Base-by-base conservation (phyloP, 768 basidiomycete genomes). In the Pleurotus citrinopileatus region DNA sequence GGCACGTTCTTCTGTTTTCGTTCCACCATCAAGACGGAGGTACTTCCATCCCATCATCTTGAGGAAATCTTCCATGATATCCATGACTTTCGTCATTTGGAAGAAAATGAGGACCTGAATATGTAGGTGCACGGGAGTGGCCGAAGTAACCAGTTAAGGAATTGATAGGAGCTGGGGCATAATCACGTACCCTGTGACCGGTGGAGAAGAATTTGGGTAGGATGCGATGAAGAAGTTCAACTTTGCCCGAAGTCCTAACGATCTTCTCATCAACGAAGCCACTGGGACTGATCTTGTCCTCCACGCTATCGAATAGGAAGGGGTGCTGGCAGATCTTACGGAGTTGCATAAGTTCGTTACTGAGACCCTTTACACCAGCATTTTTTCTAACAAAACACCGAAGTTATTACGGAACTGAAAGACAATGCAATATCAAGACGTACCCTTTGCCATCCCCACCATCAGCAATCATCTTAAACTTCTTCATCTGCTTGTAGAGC, bases 61-160 rank as follows among this genome's bases (percentile, higher is more conserved):
- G 64, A 97, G 71, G 64, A 94, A 98, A 63, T 98, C 95, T 63
- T 93, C 92, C 84, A 96, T 93, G 66, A 97, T 94, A 58, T 96
- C 92, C 95, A 98, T 97, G 62, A 98, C 93, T 65, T 94, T 91
- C 13, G 95, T 98, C 97, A 98, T 98, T 72, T 99, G 97, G 86
- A 98, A 98, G 84, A 99, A 98, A 62, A 99, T 98, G 54, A 99
- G 84, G 42, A 96, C 92, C 90, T 94, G 59, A 0, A 53, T 23
- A 42, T 27, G 29, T 47, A 12, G 53, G 45, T 40, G 46, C 56
- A 55, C 47, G 22, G 42, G 28, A 40, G n/a, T n/a, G n/a, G n/a
- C n/a, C n/a, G n/a, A n/a, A n/a, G n/a, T n/a, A n/a, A n/a, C n/a
- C n/a, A n/a, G n/a, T n/a, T n/a, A n/a, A n/a, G n/a, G n/a, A n/a